These are phyloP conservation scores for Pseudonitzschia multiseries DNA, from an alignment of 108 stramenopile genomes.

Conservation along the genomic window DNA sequence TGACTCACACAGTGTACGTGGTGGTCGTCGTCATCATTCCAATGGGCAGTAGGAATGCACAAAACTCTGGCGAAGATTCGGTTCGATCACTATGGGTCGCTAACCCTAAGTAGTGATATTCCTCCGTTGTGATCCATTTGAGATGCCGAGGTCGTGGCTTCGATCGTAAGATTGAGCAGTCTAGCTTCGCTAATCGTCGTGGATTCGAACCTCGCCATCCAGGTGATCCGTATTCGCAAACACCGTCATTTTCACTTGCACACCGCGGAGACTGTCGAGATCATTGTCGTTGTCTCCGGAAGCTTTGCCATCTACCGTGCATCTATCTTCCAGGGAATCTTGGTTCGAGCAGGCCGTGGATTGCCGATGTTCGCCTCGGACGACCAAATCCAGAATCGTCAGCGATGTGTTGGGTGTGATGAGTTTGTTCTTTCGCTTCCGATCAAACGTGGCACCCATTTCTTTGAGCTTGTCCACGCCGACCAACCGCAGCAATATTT, in stretches of 20 bases:
- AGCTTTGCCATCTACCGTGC: neutral
- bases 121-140: neutral
- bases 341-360: no score
- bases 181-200: neutral
- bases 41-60: no score
- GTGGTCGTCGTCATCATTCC: no score
- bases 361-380: neutral
- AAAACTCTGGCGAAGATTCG: no score
- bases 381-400: conserved; percentile 22
- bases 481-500: conserved; percentile 45
- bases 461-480: conserved; percentile 25
- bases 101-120: no score
- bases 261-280: neutral
- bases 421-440: conserved; percentile 15
- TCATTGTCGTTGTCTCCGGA: neutral
- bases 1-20: no score
- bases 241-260: neutral
- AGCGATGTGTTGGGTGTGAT: conserved; percentile 34
- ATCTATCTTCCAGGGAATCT: neutral
- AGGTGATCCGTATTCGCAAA: conserved; percentile 7
- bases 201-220: neutral
- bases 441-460: conserved; percentile 11
- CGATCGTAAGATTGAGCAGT: neutral
- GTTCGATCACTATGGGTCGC: no score
- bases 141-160: neutral